Evolutionary conservation across 129 eudicot species (phyloP).

Genomic region (Logfia minima): DNA sequence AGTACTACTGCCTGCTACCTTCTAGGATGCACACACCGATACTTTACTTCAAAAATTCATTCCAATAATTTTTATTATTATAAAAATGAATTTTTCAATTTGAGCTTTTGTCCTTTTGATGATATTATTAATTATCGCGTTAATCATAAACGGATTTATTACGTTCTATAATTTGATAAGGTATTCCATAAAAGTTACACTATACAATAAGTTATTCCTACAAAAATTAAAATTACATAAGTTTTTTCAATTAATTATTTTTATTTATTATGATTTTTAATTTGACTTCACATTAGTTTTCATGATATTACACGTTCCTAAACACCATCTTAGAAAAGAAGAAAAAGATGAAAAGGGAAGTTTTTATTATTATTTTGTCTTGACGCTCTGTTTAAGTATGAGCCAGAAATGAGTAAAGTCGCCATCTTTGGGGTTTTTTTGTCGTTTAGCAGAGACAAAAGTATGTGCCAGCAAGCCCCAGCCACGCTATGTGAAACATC

Average conservation of each 20-base stretch:
- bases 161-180: too few species aligned
- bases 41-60: background rate
- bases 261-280: too few species aligned
- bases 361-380: background rate
- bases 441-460: constrained; percentile 16
- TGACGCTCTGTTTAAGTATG: background rate
- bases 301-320: too few species aligned
- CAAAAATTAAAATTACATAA: too few species aligned
- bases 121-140: background rate
- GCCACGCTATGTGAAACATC: constrained; percentile 9
- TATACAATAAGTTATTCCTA: too few species aligned
- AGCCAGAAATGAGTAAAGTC: constrained; percentile 25
- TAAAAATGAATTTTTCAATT: background rate
- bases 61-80: background rate
- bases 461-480: background rate
- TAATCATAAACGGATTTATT: too few species aligned
- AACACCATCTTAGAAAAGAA: background rate
- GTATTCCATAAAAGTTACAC: too few species aligned
- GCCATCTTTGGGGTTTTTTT: constrained; percentile 19
- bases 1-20: constrained; percentile 26
- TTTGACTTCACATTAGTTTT: too few species aligned
- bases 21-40: constrained; percentile 23
- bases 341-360: background rate
- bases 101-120: background rate
- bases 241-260: too few species aligned